Conservation (phyloP, 257 asterid species). For the Salvia hispanica region DNA sequence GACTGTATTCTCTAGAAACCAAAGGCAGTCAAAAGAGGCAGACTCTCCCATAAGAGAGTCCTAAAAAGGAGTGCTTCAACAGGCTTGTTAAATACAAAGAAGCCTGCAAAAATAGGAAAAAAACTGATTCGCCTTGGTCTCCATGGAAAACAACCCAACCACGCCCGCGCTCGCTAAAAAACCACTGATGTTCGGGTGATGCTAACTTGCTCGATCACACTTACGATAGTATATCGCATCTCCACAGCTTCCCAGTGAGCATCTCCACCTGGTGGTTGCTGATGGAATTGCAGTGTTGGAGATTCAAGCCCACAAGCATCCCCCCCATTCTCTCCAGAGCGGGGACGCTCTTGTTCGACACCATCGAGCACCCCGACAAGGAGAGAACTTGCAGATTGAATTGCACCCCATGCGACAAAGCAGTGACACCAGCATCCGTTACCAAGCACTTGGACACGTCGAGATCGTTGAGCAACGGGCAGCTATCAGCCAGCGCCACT, state of each 20-base stretch:
- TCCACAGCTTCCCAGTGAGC: constrained; percentile 72
- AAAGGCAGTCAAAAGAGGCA: constrained; percentile 43
- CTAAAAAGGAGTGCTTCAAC: constrained; percentile 36
- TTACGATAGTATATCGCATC: constrained; percentile 76
- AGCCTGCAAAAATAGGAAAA: constrained; percentile 56
- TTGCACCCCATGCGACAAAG: constrained; percentile 59
- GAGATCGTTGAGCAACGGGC: constrained; percentile 70
- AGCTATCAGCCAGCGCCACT: constrained; percentile 57
- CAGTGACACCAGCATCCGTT: constrained; percentile 67
- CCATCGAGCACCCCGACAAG: constrained; percentile 68
- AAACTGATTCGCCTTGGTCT: constrained; percentile 40
- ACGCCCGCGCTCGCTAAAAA: constrained; percentile 35
- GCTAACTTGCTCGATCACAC: not conserved
- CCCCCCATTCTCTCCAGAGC: constrained; percentile 63
- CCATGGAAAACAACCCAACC: constrained; percentile 60
- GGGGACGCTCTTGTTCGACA: constrained; percentile 62
- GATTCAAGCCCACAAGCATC: constrained; percentile 67
- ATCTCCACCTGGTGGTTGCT: constrained; percentile 54
- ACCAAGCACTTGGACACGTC: constrained; percentile 73
- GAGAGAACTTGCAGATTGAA: constrained; percentile 71
- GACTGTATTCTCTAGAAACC: constrained; percentile 45
- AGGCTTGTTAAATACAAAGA: constrained; percentile 51
- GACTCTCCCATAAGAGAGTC: constrained; percentile 35
- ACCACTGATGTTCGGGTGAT: not conserved
- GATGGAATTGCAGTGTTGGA: constrained; percentile 69